Evolutionary conservation across 2,329 filamentous ascomycete species (phyloP), one percentile per base, ranked within the genome.

Genomic region (Penicillium sp.): DNA sequence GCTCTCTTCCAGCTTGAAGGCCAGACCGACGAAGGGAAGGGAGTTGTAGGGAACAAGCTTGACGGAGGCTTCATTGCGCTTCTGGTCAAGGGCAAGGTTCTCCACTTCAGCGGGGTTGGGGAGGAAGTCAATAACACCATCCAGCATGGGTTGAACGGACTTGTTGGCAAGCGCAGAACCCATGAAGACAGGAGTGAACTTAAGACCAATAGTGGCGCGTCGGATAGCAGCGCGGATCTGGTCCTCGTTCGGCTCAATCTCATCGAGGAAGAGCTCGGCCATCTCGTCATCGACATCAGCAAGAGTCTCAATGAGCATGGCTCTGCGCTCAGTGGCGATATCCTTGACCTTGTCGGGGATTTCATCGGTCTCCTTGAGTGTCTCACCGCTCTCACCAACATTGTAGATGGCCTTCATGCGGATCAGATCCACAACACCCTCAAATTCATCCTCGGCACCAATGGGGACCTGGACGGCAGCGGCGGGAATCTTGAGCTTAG

Each of bases 271-370:
- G 51, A 97, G 81, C 77, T 99, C 93, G 22, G 93, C 93, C 58
- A 99, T 98, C 75, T 97, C 93, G 66, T 99, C 95, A 70, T 99
- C 95, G 45, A 98, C 93, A 78, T 99, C 95, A 26, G 95, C 95
- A 53, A 99, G 84, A 65, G 93, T 96, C 80, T 98, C 95, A 59
- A 99, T 93, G 59, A 99, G 82, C 68, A 89, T 87, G 70, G 88
- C 86, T 61, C 93, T 86, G 79, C 92, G 92, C 80, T 97, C 88
- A 65, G 90, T 82, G 21, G 86, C 92, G 35, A 96, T 74, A n/a
- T 85, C 82, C 68, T 87, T 82, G 24, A 96, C 79, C 42, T 92
- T 85, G n/a, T 85, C 87, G 0, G 95, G 95, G 39, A 98, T 90
- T 62, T 91, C 89, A 67, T 95, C 90, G 49, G 85, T 87, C 63